Evolutionary conservation across 768 basidiomycete genomes (phyloP).

Genomic region (Collybia mongolica): DNA sequence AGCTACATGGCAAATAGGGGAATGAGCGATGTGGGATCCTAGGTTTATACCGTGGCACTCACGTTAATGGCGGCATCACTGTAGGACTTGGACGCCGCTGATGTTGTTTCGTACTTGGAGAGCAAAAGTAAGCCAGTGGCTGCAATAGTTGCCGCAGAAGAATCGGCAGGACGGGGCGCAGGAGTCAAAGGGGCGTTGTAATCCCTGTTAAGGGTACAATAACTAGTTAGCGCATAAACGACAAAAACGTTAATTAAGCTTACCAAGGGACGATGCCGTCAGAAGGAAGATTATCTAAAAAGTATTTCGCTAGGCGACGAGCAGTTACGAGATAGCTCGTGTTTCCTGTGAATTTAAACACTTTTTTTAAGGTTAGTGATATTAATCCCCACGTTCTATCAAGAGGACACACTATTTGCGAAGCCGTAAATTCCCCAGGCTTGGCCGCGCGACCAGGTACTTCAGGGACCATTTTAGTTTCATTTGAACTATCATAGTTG

Average conservation of each 20-base stretch:
- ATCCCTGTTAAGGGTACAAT: constrained; percentile 44
- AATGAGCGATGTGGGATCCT: too few species aligned
- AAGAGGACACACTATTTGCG: constrained; percentile 53
- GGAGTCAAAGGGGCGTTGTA: constrained; percentile 66
- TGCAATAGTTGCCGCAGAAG: constrained; percentile 66
- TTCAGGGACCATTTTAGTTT: constrained; percentile 17
- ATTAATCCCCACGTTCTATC: not conserved
- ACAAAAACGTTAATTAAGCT: constrained; percentile 9
- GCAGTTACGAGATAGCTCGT: constrained; percentile 58
- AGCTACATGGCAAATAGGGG: constrained; percentile 6
- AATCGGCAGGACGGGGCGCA: constrained; percentile 59
- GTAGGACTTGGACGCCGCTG: constrained; percentile 36
- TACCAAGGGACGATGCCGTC: constrained; percentile 72
- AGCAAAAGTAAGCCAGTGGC: constrained; percentile 60
- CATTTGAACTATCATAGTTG: not conserved
- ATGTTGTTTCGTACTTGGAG: constrained; percentile 38
- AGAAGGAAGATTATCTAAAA: constrained; percentile 54
- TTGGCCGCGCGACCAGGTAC: constrained; percentile 76
- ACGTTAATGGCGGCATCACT: constrained; percentile 49
- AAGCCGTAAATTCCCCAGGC: constrained; percentile 73
- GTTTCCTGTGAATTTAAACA: constrained; percentile 56
- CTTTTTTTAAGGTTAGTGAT: constrained; percentile 27
- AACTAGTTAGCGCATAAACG: constrained; percentile 2
- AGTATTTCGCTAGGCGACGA: constrained; percentile 56
- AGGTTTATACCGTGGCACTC: constrained; percentile 6